Evolutionary conservation across 2,329 filamentous ascomycete species (phyloP), one percentile per base, ranked within the genome.

Genomic region (Teratosphaeria destructans): DNA sequence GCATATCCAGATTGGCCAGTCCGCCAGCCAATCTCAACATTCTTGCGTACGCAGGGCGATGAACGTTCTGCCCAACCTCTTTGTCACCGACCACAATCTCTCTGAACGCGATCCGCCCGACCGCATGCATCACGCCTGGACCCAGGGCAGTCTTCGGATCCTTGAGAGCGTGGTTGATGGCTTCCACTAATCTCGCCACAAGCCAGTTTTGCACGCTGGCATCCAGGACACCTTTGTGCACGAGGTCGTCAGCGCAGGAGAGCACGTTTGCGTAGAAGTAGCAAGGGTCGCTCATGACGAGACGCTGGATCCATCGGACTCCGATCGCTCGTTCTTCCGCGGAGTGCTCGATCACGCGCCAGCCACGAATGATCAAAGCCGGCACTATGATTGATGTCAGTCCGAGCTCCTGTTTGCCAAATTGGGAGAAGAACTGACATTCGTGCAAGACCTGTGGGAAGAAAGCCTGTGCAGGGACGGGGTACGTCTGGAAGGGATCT

Each of bases 181-280:
- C 57, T 11, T 43, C 32, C 19, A 63, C 62, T 12, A 59, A 43
- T 29, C 58, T 29, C 2, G 47, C 52, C 4, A 54, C 57, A 1
- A 62, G 58, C 60, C 60, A 63, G 14, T 39, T 26, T 12, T 58
- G 19, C n/a, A 62, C 49, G 23, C 58, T 37, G n/a, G 34, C 43
- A 57, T 62, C 47, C 19, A 60, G n/a, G 5, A 39, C 43, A n/a
- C 56, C 56, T 26, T 54, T 52, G 3, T 61, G 57, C 14, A 57
- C 57, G 8, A 63, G 58, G 37, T 62, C 58, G 26, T 53, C 52
- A n/a, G 57, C 56, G 23, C 58, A 55, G 3, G 62, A 62, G 8
- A 63, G 56, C 55, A 62, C 54, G 47, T 63, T 63, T 56, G 62
- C 61, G 56, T 62, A 63, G 56, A 63, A 63, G 47, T 62, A 63